phyloP scores from a whole-genome alignment of 2,329 filamentous ascomycete genomes.

The Arthrinium puccinioides region DNA sequence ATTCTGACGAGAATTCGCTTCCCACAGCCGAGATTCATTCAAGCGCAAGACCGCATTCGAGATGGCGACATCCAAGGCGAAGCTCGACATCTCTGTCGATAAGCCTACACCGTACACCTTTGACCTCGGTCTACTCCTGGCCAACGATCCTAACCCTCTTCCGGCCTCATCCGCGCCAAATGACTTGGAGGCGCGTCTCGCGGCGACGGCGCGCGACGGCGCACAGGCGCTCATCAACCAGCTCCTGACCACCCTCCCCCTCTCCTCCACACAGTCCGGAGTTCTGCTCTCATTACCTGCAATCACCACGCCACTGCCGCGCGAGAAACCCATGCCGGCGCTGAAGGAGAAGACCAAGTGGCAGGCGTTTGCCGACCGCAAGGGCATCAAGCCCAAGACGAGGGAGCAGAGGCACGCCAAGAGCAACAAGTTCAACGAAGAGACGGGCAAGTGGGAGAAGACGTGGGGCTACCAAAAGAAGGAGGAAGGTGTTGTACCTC shows the following conservation, averaged over 20 bases:
- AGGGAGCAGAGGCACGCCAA: slow-evolving; percentile 61
- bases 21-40: too few relatives aligned
- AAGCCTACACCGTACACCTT: slow-evolving; percentile 90
- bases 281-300: slow-evolving; percentile 75
- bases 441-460: slow-evolving; percentile 78
- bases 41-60: too few relatives aligned
- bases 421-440: slow-evolving; percentile 80
- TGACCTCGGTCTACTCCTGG: slow-evolving; percentile 51
- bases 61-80: slow-evolving; percentile 26
- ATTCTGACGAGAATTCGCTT: too few relatives aligned
- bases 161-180: slow-evolving; percentile 21
- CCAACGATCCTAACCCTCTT: slow-evolving; percentile 72
- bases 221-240: slow-evolving; percentile 90
- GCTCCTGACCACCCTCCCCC: slow-evolving; percentile 79
- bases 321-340: slow-evolving; percentile 84
- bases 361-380: slow-evolving; percentile 93
- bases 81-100: slow-evolving; percentile 58
- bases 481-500: slow-evolving; percentile 61
- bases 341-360: slow-evolving; percentile 84
- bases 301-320: slow-evolving; percentile 64
- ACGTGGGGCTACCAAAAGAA: slow-evolving; percentile 95
- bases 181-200: slow-evolving; percentile 60
- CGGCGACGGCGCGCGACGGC: slow-evolving; percentile 74
- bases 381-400: slow-evolving; percentile 88
- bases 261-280: slow-evolving; percentile 60